A percentile compares a stretch with the other conserved stretches of the same genome.
These are phyloP conservation scores for Phytophthora pisi DNA, from an alignment of 352 stramenopile species.

Conservation along the genomic window DNA sequence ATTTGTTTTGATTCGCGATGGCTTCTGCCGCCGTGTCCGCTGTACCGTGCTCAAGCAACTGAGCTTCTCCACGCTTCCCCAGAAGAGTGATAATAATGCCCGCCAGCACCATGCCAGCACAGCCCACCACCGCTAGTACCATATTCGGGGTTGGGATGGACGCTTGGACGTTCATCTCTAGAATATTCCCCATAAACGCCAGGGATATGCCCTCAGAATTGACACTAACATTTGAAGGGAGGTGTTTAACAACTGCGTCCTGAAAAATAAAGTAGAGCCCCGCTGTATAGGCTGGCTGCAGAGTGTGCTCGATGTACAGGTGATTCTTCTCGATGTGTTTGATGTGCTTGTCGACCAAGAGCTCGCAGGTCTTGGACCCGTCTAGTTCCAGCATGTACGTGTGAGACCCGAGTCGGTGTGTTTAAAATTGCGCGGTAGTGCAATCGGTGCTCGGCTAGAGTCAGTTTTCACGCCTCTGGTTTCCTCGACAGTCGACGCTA, in stretches of 20 bases:
- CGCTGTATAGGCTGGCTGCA: slow-evolving; percentile 40
- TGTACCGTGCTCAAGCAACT: slow-evolving; percentile 5
- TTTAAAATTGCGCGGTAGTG: slow-evolving; percentile 18
- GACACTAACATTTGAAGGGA: slow-evolving; percentile 3
- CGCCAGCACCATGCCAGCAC: neutral
- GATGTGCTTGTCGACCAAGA: neutral
- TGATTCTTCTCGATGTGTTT: slow-evolving; percentile 38
- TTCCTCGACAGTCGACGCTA: slow-evolving; percentile 14
- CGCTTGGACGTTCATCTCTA: slow-evolving; percentile 18
- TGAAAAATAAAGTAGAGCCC: slow-evolving; percentile 47
- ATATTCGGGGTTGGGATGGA: slow-evolving; percentile 16
- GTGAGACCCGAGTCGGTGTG: neutral
- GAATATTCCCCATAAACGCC: slow-evolving; percentile 15
- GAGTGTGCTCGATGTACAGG: slow-evolving; percentile 42
- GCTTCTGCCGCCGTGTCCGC: slow-evolving; percentile 5
- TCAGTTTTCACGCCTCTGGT: slow-evolving; percentile 11
- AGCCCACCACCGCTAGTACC: slow-evolving; percentile 1
- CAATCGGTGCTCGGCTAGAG: neutral
- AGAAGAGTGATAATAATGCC: slow-evolving; percentile 7
- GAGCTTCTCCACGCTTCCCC: neutral
- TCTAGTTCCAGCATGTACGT: neutral
- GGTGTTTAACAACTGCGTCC: slow-evolving; percentile 16
- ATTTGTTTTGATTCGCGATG: slow-evolving; percentile 17
- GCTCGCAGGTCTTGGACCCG: neutral
- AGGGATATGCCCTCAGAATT: neutral